These are phyloP conservation scores for Colletotrichum costaricense DNA, from an alignment of 2,329 filamentous ascomycete genomes.

Conservation along the genomic window DNA sequence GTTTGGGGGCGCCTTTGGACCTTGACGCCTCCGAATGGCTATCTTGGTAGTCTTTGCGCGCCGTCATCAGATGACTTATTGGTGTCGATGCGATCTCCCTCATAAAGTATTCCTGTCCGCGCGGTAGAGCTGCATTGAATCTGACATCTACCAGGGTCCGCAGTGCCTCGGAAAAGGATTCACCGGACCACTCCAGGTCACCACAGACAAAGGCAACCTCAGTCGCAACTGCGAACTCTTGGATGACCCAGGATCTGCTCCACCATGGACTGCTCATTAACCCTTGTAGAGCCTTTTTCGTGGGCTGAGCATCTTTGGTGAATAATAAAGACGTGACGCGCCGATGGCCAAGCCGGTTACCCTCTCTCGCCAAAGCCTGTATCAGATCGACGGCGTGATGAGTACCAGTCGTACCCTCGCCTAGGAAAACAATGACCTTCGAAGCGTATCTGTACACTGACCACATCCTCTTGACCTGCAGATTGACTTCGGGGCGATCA, in stretches of 20 bases:
- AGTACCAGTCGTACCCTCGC: not conserved
- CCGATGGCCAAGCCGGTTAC: not conserved
- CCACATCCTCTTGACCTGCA: not conserved
- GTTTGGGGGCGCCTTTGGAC: not conserved
- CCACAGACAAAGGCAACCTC: not conserved
- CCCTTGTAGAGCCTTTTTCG: not conserved
- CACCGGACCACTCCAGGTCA: not conserved
- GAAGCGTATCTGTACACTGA: not conserved
- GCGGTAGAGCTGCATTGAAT: not conserved
- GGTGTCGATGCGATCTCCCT: not conserved
- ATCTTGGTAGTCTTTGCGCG: not conserved
- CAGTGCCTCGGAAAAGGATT: not conserved
- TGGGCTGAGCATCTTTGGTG: not conserved
- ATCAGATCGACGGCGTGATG: not conserved
- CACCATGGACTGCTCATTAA: not conserved
- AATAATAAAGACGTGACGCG: not conserved
- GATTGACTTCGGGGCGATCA: not conserved
- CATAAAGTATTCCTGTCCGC: not conserved
- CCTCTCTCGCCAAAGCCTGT: not conserved
- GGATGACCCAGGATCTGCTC: not conserved
- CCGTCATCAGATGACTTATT: not conserved
- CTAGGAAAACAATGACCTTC: not conserved
- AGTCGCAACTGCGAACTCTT: not conserved
- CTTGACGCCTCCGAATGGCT: not conserved
- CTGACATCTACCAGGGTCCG: not conserved